These are phyloP conservation scores for Orbilia ellipsospora DNA, from an alignment of 2,329 filamentous ascomycete genomes.

Conservation along the genomic window DNA sequence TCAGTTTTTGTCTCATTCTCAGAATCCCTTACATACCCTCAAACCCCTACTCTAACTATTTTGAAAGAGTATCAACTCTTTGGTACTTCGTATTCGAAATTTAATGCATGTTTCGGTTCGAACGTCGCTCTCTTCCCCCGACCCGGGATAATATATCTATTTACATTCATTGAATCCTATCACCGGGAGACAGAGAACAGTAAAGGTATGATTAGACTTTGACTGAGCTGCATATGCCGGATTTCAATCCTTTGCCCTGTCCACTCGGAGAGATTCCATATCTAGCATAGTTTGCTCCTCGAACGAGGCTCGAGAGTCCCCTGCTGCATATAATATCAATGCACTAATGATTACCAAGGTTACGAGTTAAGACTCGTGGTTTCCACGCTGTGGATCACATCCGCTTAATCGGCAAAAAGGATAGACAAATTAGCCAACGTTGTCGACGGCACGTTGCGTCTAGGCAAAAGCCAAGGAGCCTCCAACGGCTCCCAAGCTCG, in stretches of 20 bases:
- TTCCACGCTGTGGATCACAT: slow-evolving; percentile 13
- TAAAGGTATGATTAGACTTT: no score
- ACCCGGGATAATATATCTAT: no score
- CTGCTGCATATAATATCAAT: slow-evolving; percentile 16
- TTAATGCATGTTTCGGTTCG: no score
- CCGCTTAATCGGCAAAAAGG: slow-evolving; percentile 23
- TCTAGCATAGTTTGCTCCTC: slow-evolving; percentile 10
- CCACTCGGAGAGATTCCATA: slow-evolving; percentile 23
- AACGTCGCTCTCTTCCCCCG: no score
- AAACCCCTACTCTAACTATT: no score
- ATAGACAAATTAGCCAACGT: neutral
- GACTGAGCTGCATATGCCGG: no score
- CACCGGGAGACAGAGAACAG: no score
- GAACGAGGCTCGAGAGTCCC: slow-evolving; percentile 26
- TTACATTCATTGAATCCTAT: no score
- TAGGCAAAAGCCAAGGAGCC: no score
- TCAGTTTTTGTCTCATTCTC: slow-evolving; percentile 6
- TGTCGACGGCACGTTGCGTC: slow-evolving; percentile 4
- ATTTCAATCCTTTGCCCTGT: neutral
- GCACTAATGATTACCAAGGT: slow-evolving; percentile 29
- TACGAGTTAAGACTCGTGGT: slow-evolving; percentile 6
- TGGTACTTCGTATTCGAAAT: no score
- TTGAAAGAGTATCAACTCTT: no score
- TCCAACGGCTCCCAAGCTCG: neutral
- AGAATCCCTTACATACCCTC: no score